phyloP scores from a whole-genome alignment of 2,329 filamentous ascomycete genomes.

The Phialophora chinensis region DNA sequence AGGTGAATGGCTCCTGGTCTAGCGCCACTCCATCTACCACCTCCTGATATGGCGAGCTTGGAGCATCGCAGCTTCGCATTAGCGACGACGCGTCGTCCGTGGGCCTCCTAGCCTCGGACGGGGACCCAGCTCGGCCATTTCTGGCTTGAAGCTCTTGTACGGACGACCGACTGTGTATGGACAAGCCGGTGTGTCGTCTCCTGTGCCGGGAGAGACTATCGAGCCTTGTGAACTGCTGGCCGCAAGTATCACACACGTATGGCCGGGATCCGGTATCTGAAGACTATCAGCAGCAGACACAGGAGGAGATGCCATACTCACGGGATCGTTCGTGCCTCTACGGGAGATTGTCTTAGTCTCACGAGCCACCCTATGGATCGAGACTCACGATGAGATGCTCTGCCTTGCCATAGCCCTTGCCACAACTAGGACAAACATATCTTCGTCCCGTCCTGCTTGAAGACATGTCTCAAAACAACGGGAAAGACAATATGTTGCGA shows the following conservation, averaged over 20 bases:
- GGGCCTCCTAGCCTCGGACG: background rate
- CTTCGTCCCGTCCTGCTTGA: background rate
- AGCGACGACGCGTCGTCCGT: background rate
- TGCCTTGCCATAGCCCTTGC: slow-evolving; percentile 22
- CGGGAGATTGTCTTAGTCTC: background rate
- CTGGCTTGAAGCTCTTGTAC: background rate
- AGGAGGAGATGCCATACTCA: background rate
- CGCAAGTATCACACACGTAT: slow-evolving; percentile 20
- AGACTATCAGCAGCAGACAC: background rate
- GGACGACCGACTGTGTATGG: background rate
- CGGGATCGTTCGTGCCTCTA: slow-evolving; percentile 28
- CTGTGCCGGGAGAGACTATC: slow-evolving; percentile 24
- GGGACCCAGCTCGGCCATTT: background rate
- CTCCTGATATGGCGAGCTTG: background rate
- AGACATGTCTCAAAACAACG: background rate
- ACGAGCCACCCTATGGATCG: background rate
- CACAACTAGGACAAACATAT: slow-evolving; percentile 18
- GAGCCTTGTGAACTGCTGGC: slow-evolving; percentile 11
- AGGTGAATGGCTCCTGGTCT: background rate
- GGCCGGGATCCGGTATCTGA: slow-evolving; percentile 24
- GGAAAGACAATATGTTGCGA: background rate
- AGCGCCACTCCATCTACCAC: background rate
- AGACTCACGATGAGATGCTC: slow-evolving; percentile 26
- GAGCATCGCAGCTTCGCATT: background rate
- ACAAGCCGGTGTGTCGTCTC: slow-evolving; percentile 6